Evolutionary conservation across 2,329 filamentous ascomycete genomes (phyloP), one percentile per base, ranked within the genome.

Genomic region (Mollisia scopiformis): DNA sequence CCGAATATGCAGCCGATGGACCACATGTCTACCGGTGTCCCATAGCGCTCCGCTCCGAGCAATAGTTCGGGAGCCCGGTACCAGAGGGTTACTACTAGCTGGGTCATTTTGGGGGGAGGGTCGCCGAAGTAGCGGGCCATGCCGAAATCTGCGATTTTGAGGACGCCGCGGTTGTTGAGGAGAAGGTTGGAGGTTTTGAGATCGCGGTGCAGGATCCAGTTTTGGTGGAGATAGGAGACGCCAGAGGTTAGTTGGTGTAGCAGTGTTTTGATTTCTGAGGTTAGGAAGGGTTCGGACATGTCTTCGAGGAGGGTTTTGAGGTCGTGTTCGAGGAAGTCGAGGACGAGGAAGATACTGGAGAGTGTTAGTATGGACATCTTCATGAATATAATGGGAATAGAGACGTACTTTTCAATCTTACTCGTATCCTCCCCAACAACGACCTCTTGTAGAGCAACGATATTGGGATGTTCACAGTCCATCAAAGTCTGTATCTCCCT

Each of bases 301-400:
- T 96, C 91, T 75, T 96, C 91, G 65, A 97, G 90, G 59, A 99
- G 84, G 58, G 90, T 91, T 77, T 96, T 96, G 59, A 99, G 87
- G 73, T 99, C 95, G 81, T 99, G 95, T 80, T 98, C 94, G 71
- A 97, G 82, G 76, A 98, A 99, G 73, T 97, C 93, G 83, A 99
- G 94, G 65, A 98, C 95, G 59, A 99, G 86, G 75, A 92, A 96
- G 67, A 97, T 89, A 78, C 89, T 92, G 75, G 75, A 69, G 65
- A 16, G 10, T 28, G 54, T 61, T 52, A 62, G 52, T 37, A 35
- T 14, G 67, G 62, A 69, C 66, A 10, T 37, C 16, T 30, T 49
- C 11, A 37, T 30, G 46, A 25, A 49, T 16, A 27, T 23, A 46
- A 47, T 28, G 16, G 19, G 25, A 55, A 41, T n/a, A 55, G 13